Percentiles rank a stretch among this genome's conserved stretches.
Conservation (phyloP, 495 filamentous ascomycete species). For the Lasiosphaeria hispida region DNA sequence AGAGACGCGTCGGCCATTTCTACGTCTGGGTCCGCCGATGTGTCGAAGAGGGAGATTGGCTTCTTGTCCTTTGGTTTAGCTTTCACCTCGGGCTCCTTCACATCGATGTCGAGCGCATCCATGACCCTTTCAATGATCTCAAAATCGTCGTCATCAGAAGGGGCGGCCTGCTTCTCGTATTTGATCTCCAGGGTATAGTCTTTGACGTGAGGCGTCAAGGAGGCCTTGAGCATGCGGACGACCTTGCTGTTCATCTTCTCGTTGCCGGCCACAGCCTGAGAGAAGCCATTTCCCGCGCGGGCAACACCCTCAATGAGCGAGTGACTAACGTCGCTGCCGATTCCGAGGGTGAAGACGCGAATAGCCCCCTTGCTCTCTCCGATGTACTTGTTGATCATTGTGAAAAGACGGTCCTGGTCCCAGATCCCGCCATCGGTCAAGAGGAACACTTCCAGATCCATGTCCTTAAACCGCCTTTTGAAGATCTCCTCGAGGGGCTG, state of each 20-base stretch:
- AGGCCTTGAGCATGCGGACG: constrained; percentile 67
- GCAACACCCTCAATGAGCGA: constrained; percentile 66
- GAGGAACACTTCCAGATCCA: constrained; percentile 62
- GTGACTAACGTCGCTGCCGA: constrained; percentile 60
- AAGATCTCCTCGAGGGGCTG: constrained; percentile 53
- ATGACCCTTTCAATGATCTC: constrained; percentile 55
- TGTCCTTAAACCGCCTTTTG: constrained; percentile 47
- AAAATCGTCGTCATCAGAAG: constrained; percentile 49
- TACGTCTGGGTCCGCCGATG: constrained; percentile 37
- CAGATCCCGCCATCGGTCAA: constrained; percentile 73
- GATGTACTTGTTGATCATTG: constrained; percentile 51
- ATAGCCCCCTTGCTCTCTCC: constrained; percentile 45
- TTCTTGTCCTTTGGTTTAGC: constrained; percentile 18
- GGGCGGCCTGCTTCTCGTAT: constrained; percentile 41
- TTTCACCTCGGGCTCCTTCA: constrained; percentile 7
- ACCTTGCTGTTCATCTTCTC: constrained; percentile 63
- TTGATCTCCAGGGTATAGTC: constrained; percentile 60
- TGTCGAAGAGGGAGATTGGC: constrained; percentile 59
- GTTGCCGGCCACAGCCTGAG: constrained; percentile 55
- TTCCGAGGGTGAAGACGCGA: constrained; percentile 65
- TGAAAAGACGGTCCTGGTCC: constrained; percentile 54
- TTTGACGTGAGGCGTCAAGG: constrained; percentile 56
- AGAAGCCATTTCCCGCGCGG: constrained; percentile 63
- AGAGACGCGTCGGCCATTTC: constrained; percentile 31
- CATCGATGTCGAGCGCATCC: constrained; percentile 36